These are phyloP conservation scores for Salix caprea DNA, from an alignment of 345 rosid species.

Conservation along the genomic window DNA sequence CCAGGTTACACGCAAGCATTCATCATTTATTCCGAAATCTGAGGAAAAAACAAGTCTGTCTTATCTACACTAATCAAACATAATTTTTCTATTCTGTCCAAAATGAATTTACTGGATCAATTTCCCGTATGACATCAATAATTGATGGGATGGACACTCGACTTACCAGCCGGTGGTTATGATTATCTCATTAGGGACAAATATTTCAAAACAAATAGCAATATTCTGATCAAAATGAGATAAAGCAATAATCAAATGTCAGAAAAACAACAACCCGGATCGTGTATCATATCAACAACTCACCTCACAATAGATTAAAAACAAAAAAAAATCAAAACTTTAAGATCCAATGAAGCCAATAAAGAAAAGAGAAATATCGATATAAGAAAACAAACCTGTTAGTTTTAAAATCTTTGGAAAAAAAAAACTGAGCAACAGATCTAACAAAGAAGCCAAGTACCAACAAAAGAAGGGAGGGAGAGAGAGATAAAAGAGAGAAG, in stretches of 20 bases:
- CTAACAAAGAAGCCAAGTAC: not conserved
- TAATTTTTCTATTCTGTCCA: not conserved
- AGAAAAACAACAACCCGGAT: not conserved
- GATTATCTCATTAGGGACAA: not conserved
- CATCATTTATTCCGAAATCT: not conserved
- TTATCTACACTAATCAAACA: not conserved
- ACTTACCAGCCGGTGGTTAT: not conserved
- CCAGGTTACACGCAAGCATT: not conserved
- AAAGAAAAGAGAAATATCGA: not conserved
- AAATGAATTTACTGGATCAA: too few relatives aligned
- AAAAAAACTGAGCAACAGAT: not conserved
- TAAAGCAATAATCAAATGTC: not conserved
- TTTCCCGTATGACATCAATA: not conserved
- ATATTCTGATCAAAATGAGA: not conserved
- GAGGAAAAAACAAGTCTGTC: not conserved
- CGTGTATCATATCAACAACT: not conserved
- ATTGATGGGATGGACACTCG: not conserved
- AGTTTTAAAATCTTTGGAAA: not conserved
- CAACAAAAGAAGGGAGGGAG: not conserved
- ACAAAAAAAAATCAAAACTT: not conserved
- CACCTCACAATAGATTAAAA: not conserved
- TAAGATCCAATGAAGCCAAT: not conserved
- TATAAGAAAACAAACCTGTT: not conserved
- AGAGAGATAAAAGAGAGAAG: not conserved
- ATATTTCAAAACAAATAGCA: not conserved